phyloP scores from a whole-genome alignment of 768 basidiomycete genomes.

The Terana coerulea region DNA sequence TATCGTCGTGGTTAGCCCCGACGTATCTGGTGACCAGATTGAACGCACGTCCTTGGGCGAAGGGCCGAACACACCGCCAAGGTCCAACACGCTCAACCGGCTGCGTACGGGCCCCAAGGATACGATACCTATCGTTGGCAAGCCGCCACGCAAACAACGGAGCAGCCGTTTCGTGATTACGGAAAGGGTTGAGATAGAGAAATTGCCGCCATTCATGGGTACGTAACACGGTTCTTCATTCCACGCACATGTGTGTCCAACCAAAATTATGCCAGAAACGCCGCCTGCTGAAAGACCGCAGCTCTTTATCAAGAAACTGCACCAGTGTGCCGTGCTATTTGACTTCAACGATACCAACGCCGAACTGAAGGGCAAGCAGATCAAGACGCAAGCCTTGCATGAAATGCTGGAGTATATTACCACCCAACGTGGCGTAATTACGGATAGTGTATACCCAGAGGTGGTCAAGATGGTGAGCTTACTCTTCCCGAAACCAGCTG shows the following conservation, averaged over 20 bases:
- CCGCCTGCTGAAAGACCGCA: conserved; percentile 83
- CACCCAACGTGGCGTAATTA: conserved; percentile 92
- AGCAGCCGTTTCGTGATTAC: conserved; percentile 96
- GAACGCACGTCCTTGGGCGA: conserved; percentile 25
- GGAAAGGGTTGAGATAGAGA: conserved; percentile 95
- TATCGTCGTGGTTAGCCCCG: conserved; percentile 84
- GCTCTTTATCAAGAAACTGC: conserved; percentile 91
- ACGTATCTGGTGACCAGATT: conserved; percentile 47
- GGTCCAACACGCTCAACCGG: conserved; percentile 66
- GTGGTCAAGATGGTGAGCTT: conserved; percentile 91
- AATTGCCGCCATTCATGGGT: conserved; percentile 89
- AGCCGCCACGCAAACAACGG: conserved; percentile 95
- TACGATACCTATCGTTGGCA: conserved; percentile 93
- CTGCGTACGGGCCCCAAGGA: conserved; percentile 87
- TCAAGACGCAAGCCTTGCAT: conserved; percentile 95
- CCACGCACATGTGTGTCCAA: neutral
- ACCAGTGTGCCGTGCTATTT: conserved; percentile 95
- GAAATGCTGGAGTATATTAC: conserved; percentile 99
- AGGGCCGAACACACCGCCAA: conserved; percentile 59
- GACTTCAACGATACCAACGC: conserved; percentile 98
- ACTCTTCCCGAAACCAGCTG: no score
- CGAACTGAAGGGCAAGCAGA: conserved; percentile 96
- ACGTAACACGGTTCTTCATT: conserved; percentile 25
- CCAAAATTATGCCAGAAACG: conserved; percentile 59
- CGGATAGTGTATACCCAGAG: conserved; percentile 97